Evolutionary conservation across 1,139 yeast species (phyloP).

Genomic region (Geotrichum carabidarum): DNA sequence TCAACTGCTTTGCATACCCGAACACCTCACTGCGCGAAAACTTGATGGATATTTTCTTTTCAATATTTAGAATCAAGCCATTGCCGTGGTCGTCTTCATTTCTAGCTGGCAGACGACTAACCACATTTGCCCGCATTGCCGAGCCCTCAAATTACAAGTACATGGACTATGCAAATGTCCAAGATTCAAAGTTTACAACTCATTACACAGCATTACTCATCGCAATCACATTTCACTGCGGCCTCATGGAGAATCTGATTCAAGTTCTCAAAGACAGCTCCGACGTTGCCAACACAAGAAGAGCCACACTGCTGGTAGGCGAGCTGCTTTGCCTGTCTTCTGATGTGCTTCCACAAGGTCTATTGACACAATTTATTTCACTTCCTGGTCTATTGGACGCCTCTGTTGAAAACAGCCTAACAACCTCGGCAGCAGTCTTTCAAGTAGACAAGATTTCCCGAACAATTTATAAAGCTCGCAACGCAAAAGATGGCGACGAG

Average conservation of each 20-base stretch:
- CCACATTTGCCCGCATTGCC: slow-evolving; percentile 30
- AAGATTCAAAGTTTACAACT: slow-evolving; percentile 32
- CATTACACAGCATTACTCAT: slow-evolving; percentile 64
- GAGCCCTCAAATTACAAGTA: slow-evolving; percentile 10
- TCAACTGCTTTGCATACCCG: slow-evolving; percentile 60
- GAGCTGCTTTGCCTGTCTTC: slow-evolving; percentile 57
- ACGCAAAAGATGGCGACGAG: neutral
- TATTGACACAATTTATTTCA: slow-evolving; percentile 30
- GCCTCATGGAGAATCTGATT: slow-evolving; percentile 49
- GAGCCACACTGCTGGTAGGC: slow-evolving; percentile 59
- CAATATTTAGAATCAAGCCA: slow-evolving; percentile 56
- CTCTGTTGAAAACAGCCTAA: slow-evolving; percentile 19
- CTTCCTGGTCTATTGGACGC: slow-evolving; percentile 34
- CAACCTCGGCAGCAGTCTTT: slow-evolving; percentile 35
- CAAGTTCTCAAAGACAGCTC: slow-evolving; percentile 46
- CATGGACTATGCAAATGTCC: slow-evolving; percentile 10
- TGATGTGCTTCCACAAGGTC: slow-evolving; percentile 47
- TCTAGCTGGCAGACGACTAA: slow-evolving; percentile 37
- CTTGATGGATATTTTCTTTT: slow-evolving; percentile 66
- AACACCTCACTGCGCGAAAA: slow-evolving; percentile 53
- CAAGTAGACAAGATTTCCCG: slow-evolving; percentile 47
- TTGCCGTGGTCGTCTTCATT: slow-evolving; percentile 53
- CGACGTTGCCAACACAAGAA: slow-evolving; percentile 47
- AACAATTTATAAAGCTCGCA: slow-evolving; percentile 28
- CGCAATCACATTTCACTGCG: slow-evolving; percentile 51